A percentile compares a stretch with the other conserved stretches of the same genome.
phyloP scores from a whole-genome alignment of 495 filamentous ascomycete species.

The Darksidea phi region DNA sequence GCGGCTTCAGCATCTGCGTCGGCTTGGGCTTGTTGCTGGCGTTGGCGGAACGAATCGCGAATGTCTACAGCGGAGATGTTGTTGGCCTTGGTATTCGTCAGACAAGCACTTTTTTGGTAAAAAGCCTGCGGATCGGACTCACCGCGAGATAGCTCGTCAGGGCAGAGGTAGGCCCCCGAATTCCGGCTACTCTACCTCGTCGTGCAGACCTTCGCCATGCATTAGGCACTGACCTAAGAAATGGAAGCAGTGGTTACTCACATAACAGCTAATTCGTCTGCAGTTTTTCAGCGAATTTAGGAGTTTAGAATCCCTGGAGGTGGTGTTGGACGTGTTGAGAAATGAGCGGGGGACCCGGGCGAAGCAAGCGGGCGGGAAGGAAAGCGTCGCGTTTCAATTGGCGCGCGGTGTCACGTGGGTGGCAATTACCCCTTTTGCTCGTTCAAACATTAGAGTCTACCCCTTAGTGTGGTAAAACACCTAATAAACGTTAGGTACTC shows the following conservation, averaged over 20 bases:
- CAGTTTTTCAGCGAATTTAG: background rate
- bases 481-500: no score
- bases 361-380: no score
- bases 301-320: no score
- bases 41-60: slow-evolving; percentile 56
- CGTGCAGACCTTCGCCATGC: slow-evolving; percentile 17
- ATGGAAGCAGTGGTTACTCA: no score
- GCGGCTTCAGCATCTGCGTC: slow-evolving; percentile 28
- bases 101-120: background rate
- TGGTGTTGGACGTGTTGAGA: no score
- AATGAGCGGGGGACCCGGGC: no score
- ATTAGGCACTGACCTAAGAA: no score
- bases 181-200: slow-evolving; percentile 38
- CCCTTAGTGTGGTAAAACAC: background rate
- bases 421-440: background rate
- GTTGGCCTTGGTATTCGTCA: slow-evolving; percentile 57
- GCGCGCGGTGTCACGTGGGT: background rate
- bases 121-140: slow-evolving; percentile 36
- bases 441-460: no score
- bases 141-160: slow-evolving; percentile 79
- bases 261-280: background rate
- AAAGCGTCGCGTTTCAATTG: no score
- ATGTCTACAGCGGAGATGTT: slow-evolving; percentile 87
- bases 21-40: slow-evolving; percentile 33
- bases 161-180: slow-evolving; percentile 71